Evolutionary conservation across 2,329 filamentous ascomycete genomes (phyloP).

Genomic region (Aspergillus tanneri): DNA sequence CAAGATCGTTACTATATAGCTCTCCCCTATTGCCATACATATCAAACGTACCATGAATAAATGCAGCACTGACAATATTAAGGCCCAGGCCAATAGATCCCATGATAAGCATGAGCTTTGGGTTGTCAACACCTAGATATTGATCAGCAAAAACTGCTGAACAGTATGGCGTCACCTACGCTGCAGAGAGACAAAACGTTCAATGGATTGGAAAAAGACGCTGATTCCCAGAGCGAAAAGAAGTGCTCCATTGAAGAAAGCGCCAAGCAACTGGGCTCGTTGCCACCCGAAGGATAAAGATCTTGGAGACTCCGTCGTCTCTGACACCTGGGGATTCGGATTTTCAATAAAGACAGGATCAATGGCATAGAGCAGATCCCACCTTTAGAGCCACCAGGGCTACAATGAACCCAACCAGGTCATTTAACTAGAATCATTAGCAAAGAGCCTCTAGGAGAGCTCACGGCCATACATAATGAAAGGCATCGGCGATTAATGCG

Average conservation of each 20-base stretch:
- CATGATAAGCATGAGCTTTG: conserved; percentile 66
- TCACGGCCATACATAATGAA: conserved; percentile 66
- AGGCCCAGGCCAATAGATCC: conserved; percentile 65
- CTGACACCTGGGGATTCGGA: conserved; percentile 49
- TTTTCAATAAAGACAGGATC: background rate
- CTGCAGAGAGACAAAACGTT: conserved; percentile 49
- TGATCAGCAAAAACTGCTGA: background rate
- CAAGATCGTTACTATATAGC: background rate
- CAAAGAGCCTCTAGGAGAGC: background rate
- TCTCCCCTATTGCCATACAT: background rate
- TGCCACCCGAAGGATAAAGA: conserved; percentile 74
- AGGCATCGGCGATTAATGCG: conserved; percentile 72
- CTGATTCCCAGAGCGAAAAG: conserved; percentile 69
- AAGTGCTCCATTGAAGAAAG: conserved; percentile 79
- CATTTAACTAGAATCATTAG: conserved; percentile 58
- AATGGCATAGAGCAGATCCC: conserved; percentile 22
- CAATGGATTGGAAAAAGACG: conserved; percentile 70
- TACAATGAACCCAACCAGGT: conserved; percentile 67
- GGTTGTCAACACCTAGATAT: conserved; percentile 59
- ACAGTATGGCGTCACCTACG: conserved; percentile 20
- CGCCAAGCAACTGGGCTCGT: conserved; percentile 68
- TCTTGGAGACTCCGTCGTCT: conserved; percentile 57
- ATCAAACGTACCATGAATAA: conserved; percentile 60
- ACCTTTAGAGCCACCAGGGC: conserved; percentile 65
- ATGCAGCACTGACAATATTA: conserved; percentile 65